These are phyloP conservation scores for Juglanconis oblonga DNA, from an alignment of 2,329 filamentous ascomycete species.

Conservation along the genomic window DNA sequence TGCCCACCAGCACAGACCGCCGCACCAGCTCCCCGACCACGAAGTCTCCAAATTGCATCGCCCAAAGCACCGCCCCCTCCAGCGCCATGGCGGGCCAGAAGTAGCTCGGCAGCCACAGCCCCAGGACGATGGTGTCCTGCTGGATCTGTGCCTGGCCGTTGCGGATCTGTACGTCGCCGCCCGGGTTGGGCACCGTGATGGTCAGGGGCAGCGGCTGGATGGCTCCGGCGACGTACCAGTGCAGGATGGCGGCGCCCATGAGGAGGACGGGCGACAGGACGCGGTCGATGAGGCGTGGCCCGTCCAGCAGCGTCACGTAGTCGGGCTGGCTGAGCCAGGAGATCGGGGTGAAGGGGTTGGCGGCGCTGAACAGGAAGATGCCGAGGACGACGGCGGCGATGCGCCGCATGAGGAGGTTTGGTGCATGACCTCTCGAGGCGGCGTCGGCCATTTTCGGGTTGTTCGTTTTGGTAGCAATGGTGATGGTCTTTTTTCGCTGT, in stretches of 20 bases:
- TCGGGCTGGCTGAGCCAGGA: conserved; percentile 16
- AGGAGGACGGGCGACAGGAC: conserved; percentile 12
- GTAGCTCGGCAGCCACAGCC: conserved; percentile 13
- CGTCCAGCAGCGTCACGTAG: conserved; percentile 14
- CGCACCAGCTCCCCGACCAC: background rate
- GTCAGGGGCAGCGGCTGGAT: conserved; percentile 10
- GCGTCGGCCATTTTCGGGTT: background rate
- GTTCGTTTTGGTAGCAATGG: too few relatives aligned
- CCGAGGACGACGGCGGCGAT: conserved; percentile 11
- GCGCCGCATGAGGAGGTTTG: conserved; percentile 11
- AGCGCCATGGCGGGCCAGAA: conserved; percentile 12
- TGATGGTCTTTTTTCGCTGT: background rate
- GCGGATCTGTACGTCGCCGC: background rate
- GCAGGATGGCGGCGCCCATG: conserved; percentile 12
- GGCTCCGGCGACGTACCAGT: conserved; percentile 17
- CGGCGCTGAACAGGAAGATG: conserved; percentile 7
- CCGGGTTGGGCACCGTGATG: conserved; percentile 10
- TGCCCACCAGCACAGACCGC: background rate
- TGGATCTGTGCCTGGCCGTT: background rate
- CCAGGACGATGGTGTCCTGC: conserved; percentile 3
- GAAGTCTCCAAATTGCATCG: background rate
- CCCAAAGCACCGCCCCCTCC: conserved; percentile 13
- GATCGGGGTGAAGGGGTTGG: conserved; percentile 8
- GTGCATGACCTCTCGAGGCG: background rate
- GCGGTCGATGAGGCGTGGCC: conserved; percentile 14